Conservation (phyloP, 2,329 filamentous ascomycete species). For the Botrytis elliptica region DNA sequence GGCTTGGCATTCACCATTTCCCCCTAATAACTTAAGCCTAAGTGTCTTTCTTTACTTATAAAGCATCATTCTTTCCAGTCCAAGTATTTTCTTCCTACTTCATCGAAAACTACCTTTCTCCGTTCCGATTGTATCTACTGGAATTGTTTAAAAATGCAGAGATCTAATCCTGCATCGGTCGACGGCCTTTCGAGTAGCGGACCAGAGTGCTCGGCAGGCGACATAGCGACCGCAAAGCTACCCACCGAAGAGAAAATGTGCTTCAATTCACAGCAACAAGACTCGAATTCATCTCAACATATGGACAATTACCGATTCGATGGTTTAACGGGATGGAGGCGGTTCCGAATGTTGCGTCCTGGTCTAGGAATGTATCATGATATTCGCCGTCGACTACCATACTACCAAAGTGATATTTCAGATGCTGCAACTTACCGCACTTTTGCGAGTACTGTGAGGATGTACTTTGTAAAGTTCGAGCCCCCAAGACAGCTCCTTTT, state of each 20-base stretch:
- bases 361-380: neutral
- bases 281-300: neutral
- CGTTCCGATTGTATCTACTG: neutral
- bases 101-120: neutral
- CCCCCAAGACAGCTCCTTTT: neutral
- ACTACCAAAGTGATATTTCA: neutral
- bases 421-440: neutral
- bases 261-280: neutral
- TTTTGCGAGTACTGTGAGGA: neutral
- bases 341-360: neutral
- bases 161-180: neutral
- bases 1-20: neutral
- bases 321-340: neutral
- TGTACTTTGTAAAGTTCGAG: neutral
- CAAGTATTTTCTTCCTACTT: neutral
- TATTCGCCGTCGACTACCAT: neutral
- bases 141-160: neutral
- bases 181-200: neutral
- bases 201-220: neutral
- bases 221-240: neutral
- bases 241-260: neutral
- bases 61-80: neutral
- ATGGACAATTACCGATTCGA: neutral
- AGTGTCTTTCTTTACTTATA: neutral
- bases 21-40: neutral